Conservation (phyloP, 2,329 filamentous ascomycete species). For the Aspergillus quadricinctus region DNA sequence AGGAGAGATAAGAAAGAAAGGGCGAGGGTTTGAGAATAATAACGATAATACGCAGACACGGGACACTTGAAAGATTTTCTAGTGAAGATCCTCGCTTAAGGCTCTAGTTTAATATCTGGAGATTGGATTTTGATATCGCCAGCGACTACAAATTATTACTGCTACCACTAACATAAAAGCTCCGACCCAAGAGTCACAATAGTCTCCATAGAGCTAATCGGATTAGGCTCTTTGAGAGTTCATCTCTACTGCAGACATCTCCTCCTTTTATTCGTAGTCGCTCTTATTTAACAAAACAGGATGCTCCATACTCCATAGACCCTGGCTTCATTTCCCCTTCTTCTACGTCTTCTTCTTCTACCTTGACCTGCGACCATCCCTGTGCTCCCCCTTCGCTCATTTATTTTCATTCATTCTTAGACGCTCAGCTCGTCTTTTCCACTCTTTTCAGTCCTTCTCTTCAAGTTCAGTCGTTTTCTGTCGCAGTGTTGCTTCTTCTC, state of each 20-base stretch:
- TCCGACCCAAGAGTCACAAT: background rate
- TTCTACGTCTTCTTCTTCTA: background rate
- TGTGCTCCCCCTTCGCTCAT: background rate
- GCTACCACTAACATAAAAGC: background rate
- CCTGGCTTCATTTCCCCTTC: background rate
- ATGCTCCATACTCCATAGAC: background rate
- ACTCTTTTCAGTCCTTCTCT: background rate
- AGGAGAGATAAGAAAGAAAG: background rate
- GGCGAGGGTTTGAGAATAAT: background rate
- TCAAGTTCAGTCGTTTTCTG: background rate
- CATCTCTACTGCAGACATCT: background rate
- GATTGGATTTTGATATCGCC: background rate
- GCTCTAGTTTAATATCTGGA: background rate
- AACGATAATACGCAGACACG: background rate
- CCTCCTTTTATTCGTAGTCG: background rate
- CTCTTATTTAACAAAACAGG: background rate
- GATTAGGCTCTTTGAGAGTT: background rate
- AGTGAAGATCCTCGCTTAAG: background rate
- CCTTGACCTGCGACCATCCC: background rate
- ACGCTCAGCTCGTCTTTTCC: background rate
- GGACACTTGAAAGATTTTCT: background rate
- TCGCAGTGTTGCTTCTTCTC: background rate
- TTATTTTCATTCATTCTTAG: background rate
- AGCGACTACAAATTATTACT: background rate
- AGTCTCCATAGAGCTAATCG: background rate